Conservation (phyloP, 257 asterid genomes). For the Solanum chiquidenum region DNA sequence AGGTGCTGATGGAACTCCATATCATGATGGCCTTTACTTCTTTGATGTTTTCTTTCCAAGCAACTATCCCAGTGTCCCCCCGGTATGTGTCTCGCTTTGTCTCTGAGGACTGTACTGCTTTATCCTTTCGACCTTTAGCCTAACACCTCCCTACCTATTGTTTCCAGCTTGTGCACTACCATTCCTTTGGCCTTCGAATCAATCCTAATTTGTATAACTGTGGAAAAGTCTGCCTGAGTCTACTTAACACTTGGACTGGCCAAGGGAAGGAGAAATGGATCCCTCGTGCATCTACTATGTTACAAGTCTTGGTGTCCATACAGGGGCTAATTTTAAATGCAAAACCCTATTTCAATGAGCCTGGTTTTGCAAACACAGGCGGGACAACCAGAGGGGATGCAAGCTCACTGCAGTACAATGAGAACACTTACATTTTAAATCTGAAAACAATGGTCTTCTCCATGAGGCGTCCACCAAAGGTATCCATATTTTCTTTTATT, state of each 20-base stretch:
- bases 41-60: slow-evolving; percentile 75
- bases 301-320: slow-evolving; percentile 91
- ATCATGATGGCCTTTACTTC: slow-evolving; percentile 94
- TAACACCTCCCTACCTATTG: neutral
- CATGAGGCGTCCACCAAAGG: slow-evolving; percentile 91
- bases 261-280: slow-evolving; percentile 70
- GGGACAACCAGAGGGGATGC: slow-evolving; percentile 48
- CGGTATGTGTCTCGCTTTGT: slow-evolving; percentile 38
- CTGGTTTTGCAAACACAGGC: slow-evolving; percentile 47
- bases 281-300: slow-evolving; percentile 58
- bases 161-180: slow-evolving; percentile 74
- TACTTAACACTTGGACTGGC: slow-evolving; percentile 91
- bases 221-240: slow-evolving; percentile 95
- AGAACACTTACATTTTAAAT: slow-evolving; percentile 48
- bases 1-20: slow-evolving; percentile 98
- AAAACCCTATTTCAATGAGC: slow-evolving; percentile 91
- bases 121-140: neutral
- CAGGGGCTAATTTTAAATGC: slow-evolving; percentile 89
- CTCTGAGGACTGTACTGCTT: neutral
- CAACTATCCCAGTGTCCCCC: slow-evolving; percentile 76
- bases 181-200: slow-evolving; percentile 82
- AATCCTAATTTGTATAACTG: slow-evolving; percentile 73
- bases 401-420: slow-evolving; percentile 49
- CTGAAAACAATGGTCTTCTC: slow-evolving; percentile 74
- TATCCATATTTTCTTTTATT: neutral